Base-by-base conservation (phyloP, 139 green algal species). In the Chlorella sp. region DNA sequence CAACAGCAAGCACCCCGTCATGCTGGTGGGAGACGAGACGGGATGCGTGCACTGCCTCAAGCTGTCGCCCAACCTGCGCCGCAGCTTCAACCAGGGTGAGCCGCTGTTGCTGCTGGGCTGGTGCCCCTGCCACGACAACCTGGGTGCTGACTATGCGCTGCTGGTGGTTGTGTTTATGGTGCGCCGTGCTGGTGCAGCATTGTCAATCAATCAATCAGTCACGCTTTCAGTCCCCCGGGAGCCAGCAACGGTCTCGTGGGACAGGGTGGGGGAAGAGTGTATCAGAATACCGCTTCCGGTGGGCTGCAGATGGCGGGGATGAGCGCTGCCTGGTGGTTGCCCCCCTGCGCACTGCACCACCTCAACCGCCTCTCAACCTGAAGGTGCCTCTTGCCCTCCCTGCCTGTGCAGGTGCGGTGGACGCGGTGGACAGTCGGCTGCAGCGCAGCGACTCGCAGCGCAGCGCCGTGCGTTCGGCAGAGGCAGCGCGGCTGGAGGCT, bases 61-160 rank as follows among this genome's bases (percentile, higher is more conserved):
- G 94, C 94, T 99, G 84, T 98, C 95, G 16, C 97, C 97, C 76
- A 99, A 99, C 94, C 92, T 99, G 91, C 93, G 97, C 11, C 80
- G 66, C 66, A 73, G 2, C 37, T 69, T 79, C 66, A 90, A 81
- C 57, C 34, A 78, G 42, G 85, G 84, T 81, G 28, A 32, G 21
- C 0, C 15, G 48, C 4, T 32, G 21, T 4, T 4, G 15, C 7
- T 86, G 40, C 18, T 48, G 28, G 81, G 40, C 9, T 68, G 42
- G 42, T n/a, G n/a, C n/a, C n/a, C n/a, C n/a, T n/a, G n/a, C n/a
- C n/a, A n/a, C n/a, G n/a, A n/a, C n/a, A n/a, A n/a, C n/a, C n/a
- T n/a, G n/a, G n/a, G n/a, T n/a, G n/a, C n/a, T n/a, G n/a, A n/a
- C n/a, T n/a, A n/a, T n/a, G 39, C 39, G 16, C 40, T 37, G 12